A percentile compares a stretch with the other conserved stretches of the same genome.
Evolutionary conservation across 2,329 filamentous ascomycete genomes (phyloP).

Genomic region (Xylariaceae sp.): DNA sequence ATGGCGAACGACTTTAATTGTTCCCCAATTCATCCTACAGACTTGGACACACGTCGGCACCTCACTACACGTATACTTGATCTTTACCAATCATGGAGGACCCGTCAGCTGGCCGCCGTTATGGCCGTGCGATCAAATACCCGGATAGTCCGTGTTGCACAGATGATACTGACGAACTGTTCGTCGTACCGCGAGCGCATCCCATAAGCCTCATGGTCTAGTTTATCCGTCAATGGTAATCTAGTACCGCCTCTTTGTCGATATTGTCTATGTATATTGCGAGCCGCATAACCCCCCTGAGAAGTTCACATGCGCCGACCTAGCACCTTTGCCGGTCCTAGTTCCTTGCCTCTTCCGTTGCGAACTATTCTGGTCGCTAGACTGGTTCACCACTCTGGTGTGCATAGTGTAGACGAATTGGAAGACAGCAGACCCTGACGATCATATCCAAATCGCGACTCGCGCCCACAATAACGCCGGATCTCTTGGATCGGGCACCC

Average conservation of each 20-base stretch:
- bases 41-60: no score
- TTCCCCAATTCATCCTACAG: no score
- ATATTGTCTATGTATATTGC: slow-evolving; percentile 18
- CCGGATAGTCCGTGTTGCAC: slow-evolving; percentile 17
- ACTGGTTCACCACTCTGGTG: slow-evolving; percentile 4
- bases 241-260: slow-evolving; percentile 22
- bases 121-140: slow-evolving; percentile 12
- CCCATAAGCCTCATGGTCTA: slow-evolving; percentile 10
- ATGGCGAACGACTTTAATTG: no score
- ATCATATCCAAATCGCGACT: slow-evolving; percentile 6
- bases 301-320: slow-evolving; percentile 8
- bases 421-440: slow-evolving; percentile 18
- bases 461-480: background rate
- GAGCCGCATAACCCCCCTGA: slow-evolving; percentile 13
- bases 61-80: background rate
- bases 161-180: slow-evolving; percentile 3
- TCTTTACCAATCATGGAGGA: slow-evolving; percentile 1
- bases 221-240: slow-evolving; percentile 31
- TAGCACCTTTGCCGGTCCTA: background rate
- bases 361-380: slow-evolving; percentile 7
- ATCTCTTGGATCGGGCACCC: no score
- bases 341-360: no score
- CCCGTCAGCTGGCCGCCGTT: slow-evolving; percentile 7
- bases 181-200: slow-evolving; percentile 11
- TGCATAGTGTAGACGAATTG: slow-evolving; percentile 12